Evolutionary conservation across 2,329 filamentous ascomycete genomes (phyloP).

Genomic region (Claviceps sp.): DNA sequence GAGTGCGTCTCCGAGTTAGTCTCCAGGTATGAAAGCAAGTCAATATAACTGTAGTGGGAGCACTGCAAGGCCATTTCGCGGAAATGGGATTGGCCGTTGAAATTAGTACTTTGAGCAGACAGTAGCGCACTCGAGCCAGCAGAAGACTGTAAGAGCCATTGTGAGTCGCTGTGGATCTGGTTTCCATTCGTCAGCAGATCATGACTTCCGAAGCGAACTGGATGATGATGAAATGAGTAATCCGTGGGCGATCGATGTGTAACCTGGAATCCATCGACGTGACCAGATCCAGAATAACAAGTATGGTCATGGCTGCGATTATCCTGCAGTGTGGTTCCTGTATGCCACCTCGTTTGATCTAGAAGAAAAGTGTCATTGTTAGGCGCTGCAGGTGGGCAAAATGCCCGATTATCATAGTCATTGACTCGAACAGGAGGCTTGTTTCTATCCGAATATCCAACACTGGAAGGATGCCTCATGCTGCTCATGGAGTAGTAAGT

Average conservation of each 20-base stretch:
- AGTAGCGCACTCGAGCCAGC: background rate
- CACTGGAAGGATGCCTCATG: conserved; percentile 3
- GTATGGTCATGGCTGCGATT: conserved; percentile 2
- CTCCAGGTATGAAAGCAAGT: conserved; percentile 53
- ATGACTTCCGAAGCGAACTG: background rate
- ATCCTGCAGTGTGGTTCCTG: conserved; percentile 6
- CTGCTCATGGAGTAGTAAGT: background rate
- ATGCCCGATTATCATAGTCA: conserved; percentile 24
- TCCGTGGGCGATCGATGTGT: background rate
- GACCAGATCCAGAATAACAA: background rate
- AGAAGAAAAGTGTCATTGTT: conserved; percentile 18
- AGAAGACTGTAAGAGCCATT: background rate
- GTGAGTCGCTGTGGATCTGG: background rate
- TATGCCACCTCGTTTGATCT: conserved; percentile 14
- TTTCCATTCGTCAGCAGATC: background rate
- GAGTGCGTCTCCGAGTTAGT: conserved; percentile 38
- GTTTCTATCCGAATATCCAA: conserved; percentile 10
- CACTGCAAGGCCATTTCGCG: conserved; percentile 55
- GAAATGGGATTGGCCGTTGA: conserved; percentile 24
- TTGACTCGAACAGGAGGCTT: conserved; percentile 22
- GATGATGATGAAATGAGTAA: background rate
- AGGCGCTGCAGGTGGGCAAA: conserved; percentile 22
- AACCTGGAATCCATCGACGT: background rate
- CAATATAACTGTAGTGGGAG: conserved; percentile 61
- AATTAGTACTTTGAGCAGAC: background rate